Evolutionary conservation across 805 yeast genomes (phyloP).

Genomic region (Metschnikowia lachancei): DNA sequence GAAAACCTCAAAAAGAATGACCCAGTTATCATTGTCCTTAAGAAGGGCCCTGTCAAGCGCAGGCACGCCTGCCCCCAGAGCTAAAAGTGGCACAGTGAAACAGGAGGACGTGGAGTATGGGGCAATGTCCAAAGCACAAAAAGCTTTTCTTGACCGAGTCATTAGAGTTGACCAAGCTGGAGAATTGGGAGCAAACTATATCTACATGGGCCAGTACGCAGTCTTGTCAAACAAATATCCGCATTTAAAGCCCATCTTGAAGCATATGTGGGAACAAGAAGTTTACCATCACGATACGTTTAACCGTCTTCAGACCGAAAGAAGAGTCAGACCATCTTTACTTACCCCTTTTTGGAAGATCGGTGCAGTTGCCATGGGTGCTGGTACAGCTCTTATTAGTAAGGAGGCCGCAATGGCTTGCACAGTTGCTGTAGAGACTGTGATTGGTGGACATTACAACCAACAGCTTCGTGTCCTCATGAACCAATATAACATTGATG

Average conservation of each 20-base stretch:
- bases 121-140: conserved; percentile 50
- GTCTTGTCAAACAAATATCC: conserved; percentile 72
- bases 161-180: conserved; percentile 98
- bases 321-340: conserved; percentile 87
- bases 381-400: conserved; percentile 78
- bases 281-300: conserved; percentile 86
- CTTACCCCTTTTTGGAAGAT: conserved; percentile 90
- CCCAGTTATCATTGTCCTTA: background rate
- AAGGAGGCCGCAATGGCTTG: conserved; percentile 99
- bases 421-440: conserved; percentile 98
- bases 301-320: conserved; percentile 66
- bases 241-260: conserved; percentile 70
- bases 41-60: conserved; percentile 10
- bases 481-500: conserved; percentile 57
- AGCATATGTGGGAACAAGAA: conserved; percentile 99
- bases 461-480: conserved; percentile 76
- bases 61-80: background rate
- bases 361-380: conserved; percentile 87
- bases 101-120: conserved; percentile 31
- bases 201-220: conserved; percentile 85
- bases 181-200: conserved; percentile 91
- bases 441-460: conserved; percentile 94
- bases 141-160: conserved; percentile 67
- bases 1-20: background rate
- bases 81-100: background rate